Percentiles rank a stretch among this genome's conserved stretches.
Conservation (phyloP, 1,284 basidiomycete species). For the Rhodotorula sp. region DNA sequence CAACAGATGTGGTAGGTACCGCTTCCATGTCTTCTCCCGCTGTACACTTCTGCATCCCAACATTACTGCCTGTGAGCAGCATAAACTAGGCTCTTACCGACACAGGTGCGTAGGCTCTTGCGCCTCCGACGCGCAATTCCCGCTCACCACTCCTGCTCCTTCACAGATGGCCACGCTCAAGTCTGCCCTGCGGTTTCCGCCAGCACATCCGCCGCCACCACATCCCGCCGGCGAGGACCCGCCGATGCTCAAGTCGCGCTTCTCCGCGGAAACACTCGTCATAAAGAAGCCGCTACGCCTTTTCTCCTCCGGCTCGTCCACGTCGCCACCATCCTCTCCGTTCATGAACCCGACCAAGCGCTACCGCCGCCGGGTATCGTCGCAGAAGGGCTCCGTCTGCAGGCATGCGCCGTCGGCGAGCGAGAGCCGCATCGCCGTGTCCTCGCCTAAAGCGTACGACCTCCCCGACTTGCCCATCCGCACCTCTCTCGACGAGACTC, state of each 20-base stretch:
- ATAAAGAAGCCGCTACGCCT: slow-evolving; percentile 20
- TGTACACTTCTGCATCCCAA: too few relatives aligned
- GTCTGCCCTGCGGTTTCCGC: slow-evolving; percentile 22
- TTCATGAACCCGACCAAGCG: background rate
- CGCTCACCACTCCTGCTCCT: background rate
- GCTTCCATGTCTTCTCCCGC: too few relatives aligned
- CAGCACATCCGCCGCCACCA: background rate
- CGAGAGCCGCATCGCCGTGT: slow-evolving; percentile 12
- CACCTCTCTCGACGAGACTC: slow-evolving; percentile 5
- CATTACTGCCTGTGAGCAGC: too few relatives aligned
- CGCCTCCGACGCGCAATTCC: too few relatives aligned
- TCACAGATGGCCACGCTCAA: slow-evolving; percentile 18
- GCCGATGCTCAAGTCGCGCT: slow-evolving; percentile 18
- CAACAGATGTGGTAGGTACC: too few relatives aligned
- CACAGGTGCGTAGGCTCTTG: too few relatives aligned
- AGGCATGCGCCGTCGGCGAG: slow-evolving; percentile 13
- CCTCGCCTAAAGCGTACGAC: slow-evolving; percentile 10
- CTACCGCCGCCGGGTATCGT: slow-evolving; percentile 6
- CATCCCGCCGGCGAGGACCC: background rate
- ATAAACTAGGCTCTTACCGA: too few relatives aligned
- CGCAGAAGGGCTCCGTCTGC: background rate
- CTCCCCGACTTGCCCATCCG: background rate
- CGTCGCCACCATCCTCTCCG: background rate
- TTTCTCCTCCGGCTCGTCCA: slow-evolving; percentile 6
- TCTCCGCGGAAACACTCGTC: slow-evolving; percentile 33